A percentile compares a stretch with the other conserved stretches of the same genome.
Evolutionary conservation across 768 basidiomycete species (phyloP).

Genomic region (Tulasnella sp.): DNA sequence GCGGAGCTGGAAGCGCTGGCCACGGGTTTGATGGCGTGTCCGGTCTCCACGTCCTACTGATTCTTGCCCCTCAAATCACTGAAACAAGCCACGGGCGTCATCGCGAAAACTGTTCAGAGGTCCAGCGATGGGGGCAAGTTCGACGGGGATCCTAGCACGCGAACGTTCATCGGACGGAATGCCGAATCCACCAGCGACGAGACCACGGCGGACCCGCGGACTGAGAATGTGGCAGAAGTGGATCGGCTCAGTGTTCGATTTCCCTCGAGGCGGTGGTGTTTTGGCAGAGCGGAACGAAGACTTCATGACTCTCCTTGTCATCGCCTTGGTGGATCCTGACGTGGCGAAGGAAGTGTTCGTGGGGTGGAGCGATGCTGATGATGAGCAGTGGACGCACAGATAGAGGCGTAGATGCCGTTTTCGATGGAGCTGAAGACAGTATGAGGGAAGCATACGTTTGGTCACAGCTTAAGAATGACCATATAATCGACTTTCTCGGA

Average conservation of each 20-base stretch:
- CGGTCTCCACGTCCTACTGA: conserved; percentile 27
- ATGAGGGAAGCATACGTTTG: neutral
- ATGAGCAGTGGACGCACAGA: conserved; percentile 76
- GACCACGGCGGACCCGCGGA: conserved; percentile 89
- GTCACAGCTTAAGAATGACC: conserved; percentile 9
- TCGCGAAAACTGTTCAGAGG: conserved; percentile 34
- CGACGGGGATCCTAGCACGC: conserved; percentile 39
- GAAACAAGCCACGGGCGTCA: conserved; percentile 36
- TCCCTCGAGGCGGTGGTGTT: conserved; percentile 50
- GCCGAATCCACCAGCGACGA: conserved; percentile 90
- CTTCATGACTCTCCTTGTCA: conserved; percentile 56
- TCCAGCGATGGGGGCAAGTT: conserved; percentile 26
- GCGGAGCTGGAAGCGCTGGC: conserved; percentile 61
- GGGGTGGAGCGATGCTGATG: conserved; percentile 83
- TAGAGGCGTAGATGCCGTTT: conserved; percentile 87
- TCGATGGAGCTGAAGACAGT: conserved; percentile 94
- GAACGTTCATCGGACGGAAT: conserved; percentile 50
- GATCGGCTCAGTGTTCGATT: conserved; percentile 78
- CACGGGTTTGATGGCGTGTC: conserved; percentile 38
- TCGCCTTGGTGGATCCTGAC: conserved; percentile 59
- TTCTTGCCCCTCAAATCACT: conserved; percentile 31
- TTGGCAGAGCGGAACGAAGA: conserved; percentile 77
- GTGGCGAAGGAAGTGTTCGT: conserved; percentile 88
- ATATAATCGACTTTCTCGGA: neutral
- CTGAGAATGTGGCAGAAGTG: conserved; percentile 92